phyloP scores from a whole-genome alignment of 2,329 filamentous ascomycete species.

The Penicillium decumbens region DNA sequence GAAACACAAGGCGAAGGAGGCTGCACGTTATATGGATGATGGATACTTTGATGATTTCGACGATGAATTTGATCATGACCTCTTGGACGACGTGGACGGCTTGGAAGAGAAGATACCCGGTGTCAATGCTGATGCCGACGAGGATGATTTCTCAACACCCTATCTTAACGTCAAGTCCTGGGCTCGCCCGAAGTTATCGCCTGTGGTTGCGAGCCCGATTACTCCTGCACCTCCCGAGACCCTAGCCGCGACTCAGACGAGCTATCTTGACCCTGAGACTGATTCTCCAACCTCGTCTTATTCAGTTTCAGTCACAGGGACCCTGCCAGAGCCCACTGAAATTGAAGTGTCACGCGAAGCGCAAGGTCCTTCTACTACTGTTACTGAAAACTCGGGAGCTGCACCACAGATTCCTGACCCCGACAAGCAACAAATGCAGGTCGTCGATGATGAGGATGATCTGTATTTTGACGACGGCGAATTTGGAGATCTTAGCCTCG shows the following conservation, averaged over 20 bases:
- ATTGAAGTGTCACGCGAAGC: background rate
- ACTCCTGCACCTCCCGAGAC: constrained; percentile 22
- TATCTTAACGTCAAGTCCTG: constrained; percentile 30
- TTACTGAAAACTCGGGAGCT: background rate
- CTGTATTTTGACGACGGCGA: constrained; percentile 48
- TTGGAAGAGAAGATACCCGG: constrained; percentile 48
- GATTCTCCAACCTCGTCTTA: background rate
- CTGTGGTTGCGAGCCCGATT: constrained; percentile 34
- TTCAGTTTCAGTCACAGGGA: background rate
- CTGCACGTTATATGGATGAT: constrained; percentile 36
- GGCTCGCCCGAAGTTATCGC: constrained; percentile 34
- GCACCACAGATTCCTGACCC: background rate
- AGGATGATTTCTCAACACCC: constrained; percentile 34
- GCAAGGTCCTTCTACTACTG: background rate
- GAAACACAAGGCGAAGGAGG: constrained; percentile 54
- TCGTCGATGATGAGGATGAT: constrained; percentile 33
- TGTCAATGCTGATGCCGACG: constrained; percentile 46
- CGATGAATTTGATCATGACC: constrained; percentile 45
- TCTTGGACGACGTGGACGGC: constrained; percentile 41
- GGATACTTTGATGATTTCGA: constrained; percentile 40
- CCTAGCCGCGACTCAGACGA: background rate
- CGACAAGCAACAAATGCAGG: constrained; percentile 6
- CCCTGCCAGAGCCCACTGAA: background rate
- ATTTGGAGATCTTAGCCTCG: constrained; percentile 38
- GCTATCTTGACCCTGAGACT: background rate